Base-by-base conservation (phyloP, 2,329 filamentous ascomycete genomes). In the Aspergillus fumigatus region DNA sequence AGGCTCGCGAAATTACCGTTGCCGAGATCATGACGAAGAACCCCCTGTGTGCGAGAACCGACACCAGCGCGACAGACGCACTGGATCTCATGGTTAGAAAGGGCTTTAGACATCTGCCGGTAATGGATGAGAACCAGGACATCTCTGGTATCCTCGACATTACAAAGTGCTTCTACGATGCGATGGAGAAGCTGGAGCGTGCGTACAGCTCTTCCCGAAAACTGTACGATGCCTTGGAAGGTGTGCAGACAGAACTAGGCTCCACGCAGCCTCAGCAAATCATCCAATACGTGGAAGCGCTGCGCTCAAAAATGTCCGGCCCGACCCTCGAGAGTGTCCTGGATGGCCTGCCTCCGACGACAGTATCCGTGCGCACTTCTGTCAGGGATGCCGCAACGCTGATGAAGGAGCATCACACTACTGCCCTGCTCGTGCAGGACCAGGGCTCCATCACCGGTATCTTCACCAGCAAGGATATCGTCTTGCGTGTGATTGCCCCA, bases 11-110 rank as follows among this genome's bases (percentile, higher is more conserved):
- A 71, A 86, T 97, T 66, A 96, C 91, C 23, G 97, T 99, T 72
- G 89, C 92, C 64, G 92, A 97, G 72, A 99, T 99, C 75, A 99
- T 99, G 94, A 99, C 94, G 72, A 97, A 97, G 82, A 99, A 99
- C 79, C 94, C 94, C 10, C 85, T 99, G 17, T 99, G 94, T 74
- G 94, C 94, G 54, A 87, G 94, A 73, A 99, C 94, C 56, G 94
- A 99, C 72, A 99, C 94, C 35, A 97, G 93, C 75, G 94, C 94
- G 38, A 99, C 94, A 47, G 94, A 99, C 80, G 94, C 94, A 32
- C 80, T 99, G 61, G 93, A 99, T 75, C 82, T 97, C 56, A 99
- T 99, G 94, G 94, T 99, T 56, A 85, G 93, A 66, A 97, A 97
- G 79, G 94, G 94, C 19, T 99, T 99, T 81, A 87, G 94, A 66